These are phyloP conservation scores for Psilocybe sp. DNA, from an alignment of 768 basidiomycete genomes.

Conservation along the genomic window DNA sequence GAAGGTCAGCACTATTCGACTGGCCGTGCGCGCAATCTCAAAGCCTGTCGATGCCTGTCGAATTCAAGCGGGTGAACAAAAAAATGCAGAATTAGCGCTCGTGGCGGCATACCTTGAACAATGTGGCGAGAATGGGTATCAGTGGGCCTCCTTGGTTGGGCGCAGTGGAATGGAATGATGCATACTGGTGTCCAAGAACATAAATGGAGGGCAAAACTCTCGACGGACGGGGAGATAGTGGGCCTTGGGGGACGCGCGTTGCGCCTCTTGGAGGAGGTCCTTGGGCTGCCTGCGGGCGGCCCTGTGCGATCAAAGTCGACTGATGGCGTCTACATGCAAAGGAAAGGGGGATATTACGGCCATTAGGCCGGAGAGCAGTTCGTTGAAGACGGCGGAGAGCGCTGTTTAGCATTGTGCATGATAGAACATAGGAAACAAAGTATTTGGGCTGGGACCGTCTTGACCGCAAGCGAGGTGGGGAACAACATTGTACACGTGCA, in stretches of 20 bases:
- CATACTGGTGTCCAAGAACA: constrained; percentile 5
- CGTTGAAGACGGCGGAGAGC: constrained; percentile 27
- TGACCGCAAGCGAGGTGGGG: neutral
- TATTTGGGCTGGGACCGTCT: neutral
- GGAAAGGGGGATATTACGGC: constrained; percentile 6
- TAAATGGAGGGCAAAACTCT: constrained; percentile 5
- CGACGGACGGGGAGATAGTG: constrained; percentile 10
- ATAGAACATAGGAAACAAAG: constrained; percentile 19
- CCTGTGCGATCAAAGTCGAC: neutral
- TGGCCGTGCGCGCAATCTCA: constrained; percentile 66
- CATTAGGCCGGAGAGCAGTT: constrained; percentile 12
- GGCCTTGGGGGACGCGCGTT: constrained; percentile 1
- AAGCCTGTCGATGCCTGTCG: constrained; percentile 70
- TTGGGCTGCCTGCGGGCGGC: neutral
- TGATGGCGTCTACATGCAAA: constrained; percentile 5
- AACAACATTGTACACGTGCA: constrained; percentile 9
- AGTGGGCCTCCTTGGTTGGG: constrained; percentile 34
- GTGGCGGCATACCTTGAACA: constrained; percentile 55
- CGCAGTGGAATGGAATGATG: constrained; percentile 37
- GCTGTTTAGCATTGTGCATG: constrained; percentile 57
- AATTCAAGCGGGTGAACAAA: neutral
- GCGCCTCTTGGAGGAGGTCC: neutral
- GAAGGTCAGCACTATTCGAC: constrained; percentile 72
- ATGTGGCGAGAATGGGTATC: constrained; percentile 50
- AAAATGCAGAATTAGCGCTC: constrained; percentile 2